Evolutionary conservation across 257 asterid species (phyloP).

Genomic region (Solanum etuberosum): DNA sequence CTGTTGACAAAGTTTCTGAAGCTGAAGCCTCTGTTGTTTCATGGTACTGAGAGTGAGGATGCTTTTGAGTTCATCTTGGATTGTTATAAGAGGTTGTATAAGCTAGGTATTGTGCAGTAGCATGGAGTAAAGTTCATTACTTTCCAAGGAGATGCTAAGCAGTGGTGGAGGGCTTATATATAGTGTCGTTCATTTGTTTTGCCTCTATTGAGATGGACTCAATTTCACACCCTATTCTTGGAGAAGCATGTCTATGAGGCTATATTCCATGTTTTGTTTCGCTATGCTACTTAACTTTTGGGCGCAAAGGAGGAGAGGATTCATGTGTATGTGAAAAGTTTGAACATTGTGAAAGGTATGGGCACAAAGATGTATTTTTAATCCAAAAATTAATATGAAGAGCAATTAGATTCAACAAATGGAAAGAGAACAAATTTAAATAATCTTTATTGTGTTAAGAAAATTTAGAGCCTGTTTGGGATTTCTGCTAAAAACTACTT

Average conservation of each 20-base stretch:
- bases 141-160: not conserved
- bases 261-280: not conserved
- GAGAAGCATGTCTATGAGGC: not conserved
- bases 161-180: not conserved
- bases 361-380: not conserved
- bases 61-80: not conserved
- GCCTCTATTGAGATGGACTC: not conserved
- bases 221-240: not conserved
- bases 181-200: too few relatives aligned
- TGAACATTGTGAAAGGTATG: not conserved
- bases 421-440: not conserved
- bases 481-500: too few relatives aligned
- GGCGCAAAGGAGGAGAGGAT: not conserved
- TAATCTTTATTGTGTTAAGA: not conserved
- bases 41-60: not conserved
- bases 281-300: not conserved
- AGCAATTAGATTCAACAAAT: not conserved
- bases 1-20: too few relatives aligned
- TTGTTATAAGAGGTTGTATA: not conserved
- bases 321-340: too few relatives aligned
- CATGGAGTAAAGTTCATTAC: not conserved
- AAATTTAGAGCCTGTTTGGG: not conserved
- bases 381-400: not conserved
- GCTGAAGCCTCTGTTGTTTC: too few relatives aligned
- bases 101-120: not conserved